Evolutionary conservation across 352 stramenopile species (phyloP), one percentile per base, ranked within the genome.

Genomic region (Pythium angustatum): DNA sequence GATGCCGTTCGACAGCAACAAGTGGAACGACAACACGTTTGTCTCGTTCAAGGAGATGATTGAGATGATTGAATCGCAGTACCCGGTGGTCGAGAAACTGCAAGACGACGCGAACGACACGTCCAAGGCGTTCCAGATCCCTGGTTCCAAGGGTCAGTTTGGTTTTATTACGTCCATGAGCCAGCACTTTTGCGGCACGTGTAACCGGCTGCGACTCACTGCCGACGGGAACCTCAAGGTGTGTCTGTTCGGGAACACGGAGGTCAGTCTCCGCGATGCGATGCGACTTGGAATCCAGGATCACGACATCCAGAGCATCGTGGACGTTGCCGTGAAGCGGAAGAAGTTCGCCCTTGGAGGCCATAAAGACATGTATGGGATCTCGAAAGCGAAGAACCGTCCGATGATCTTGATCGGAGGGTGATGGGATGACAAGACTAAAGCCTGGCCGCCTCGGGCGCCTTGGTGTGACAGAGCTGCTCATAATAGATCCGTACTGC

Each of bases 1-100:
- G 92, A 99, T 99, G 97, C 97, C 97, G 14, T 99, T 99, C 64
- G 92, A 98, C 71, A 95, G 95, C 70, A 99, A 99, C 76, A 76
- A 83, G 38, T 99, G 96, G 96, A 93, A 96, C 60, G 83, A 93
- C 51, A 71, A 83, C 47, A 93, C 84, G 41, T 98, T 99, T 69
- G 79, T 99, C 9, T 85, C 89, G 17, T 98, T 98, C 69, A 72
- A 81, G 21, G 93, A 98, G 64, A 98, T 98, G 93, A 76, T 98
- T 59, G 49, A 62, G 11, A 47, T 70, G 10, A 87, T 93, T 31
- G 58, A 69, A 41, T 44, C 62, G 11, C 40, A 66, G 26, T 91
- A 87, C 54, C 72, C 81, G 8, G 48, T 34, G 2, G 66, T 93
- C 19, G 58, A 83, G 24, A 85, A 91, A 58, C 69, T 87, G 21